A percentile compares a stretch with the other conserved stretches of the same genome.
phyloP scores from a whole-genome alignment of 1,284 basidiomycete species.

The Inonotus hispidus region DNA sequence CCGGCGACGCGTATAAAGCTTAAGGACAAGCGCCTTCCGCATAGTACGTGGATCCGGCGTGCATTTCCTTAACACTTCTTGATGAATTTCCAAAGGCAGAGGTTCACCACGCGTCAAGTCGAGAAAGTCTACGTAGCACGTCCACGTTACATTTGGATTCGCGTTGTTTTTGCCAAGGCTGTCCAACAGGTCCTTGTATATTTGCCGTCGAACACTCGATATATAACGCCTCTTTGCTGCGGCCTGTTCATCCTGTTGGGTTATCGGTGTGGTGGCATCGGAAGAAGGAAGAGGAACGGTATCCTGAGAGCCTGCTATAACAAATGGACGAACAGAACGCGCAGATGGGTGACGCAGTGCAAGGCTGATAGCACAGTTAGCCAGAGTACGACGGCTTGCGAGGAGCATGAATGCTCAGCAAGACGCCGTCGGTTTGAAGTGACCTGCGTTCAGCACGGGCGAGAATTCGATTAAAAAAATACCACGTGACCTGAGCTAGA shows the following conservation, averaged over 20 bases:
- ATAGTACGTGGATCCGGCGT: conserved; percentile 41
- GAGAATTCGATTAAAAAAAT: too few relatives aligned
- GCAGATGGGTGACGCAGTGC: background rate
- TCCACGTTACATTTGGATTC: conserved; percentile 49
- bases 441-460: too few relatives aligned
- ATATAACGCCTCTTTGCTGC: conserved; percentile 6
- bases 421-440: background rate
- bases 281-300: background rate
- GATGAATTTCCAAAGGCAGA: conserved; percentile 61
- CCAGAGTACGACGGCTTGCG: conserved; percentile 10
- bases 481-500: too few relatives aligned
- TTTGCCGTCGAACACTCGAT: conserved; percentile 23
- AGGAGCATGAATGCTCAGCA: conserved; percentile 10
- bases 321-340: background rate
- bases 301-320: background rate
- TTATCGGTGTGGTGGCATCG: background rate
- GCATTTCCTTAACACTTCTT: conserved; percentile 59
- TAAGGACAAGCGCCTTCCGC: conserved; percentile 37
- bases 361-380: background rate
- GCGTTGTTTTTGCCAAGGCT: conserved; percentile 25
- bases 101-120: conserved; percentile 38
- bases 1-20: conserved; percentile 31
- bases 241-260: background rate
- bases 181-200: conserved; percentile 29
- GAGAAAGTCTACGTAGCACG: conserved; percentile 51